Conservation (phyloP, 148 eudicot genomes). For the Tetragonia tetragonoides region DNA sequence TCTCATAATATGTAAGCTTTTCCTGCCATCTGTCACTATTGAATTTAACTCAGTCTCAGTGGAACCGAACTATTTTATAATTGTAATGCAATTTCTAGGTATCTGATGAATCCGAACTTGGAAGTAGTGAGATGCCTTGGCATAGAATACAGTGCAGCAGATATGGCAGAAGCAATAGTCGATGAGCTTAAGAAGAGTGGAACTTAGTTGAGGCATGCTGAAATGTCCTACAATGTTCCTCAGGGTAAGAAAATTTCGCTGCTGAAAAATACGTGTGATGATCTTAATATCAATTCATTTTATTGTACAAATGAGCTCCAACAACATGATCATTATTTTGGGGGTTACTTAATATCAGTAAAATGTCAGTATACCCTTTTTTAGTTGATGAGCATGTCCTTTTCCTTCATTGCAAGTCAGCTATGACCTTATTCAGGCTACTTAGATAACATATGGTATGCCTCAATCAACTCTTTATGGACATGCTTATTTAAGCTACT, state of each 20-base stretch:
- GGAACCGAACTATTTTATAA: not conserved
- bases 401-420: not conserved
- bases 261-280: not conserved
- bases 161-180: conserved; percentile 60
- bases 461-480: not conserved
- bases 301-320: not conserved
- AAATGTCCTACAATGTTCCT: conserved; percentile 2
- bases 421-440: not conserved
- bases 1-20: conserved; percentile 75
- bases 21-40: not conserved
- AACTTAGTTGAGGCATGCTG: conserved; percentile 4
- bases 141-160: conserved; percentile 57
- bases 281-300: not conserved
- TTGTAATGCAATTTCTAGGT: conserved; percentile 46
- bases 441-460: not conserved
- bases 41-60: conserved; percentile 3
- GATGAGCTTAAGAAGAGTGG: conserved; percentile 47
- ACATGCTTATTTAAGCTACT: not conserved
- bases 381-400: not conserved
- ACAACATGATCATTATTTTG: not conserved
- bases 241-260: conserved; percentile 19
- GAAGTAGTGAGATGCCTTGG: conserved; percentile 69
- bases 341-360: not conserved
- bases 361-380: not conserved
- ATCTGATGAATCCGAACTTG: conserved; percentile 74